These are phyloP conservation scores for Canna indica DNA, from an alignment of 176 grass and related monocot species.

Conservation along the genomic window DNA sequence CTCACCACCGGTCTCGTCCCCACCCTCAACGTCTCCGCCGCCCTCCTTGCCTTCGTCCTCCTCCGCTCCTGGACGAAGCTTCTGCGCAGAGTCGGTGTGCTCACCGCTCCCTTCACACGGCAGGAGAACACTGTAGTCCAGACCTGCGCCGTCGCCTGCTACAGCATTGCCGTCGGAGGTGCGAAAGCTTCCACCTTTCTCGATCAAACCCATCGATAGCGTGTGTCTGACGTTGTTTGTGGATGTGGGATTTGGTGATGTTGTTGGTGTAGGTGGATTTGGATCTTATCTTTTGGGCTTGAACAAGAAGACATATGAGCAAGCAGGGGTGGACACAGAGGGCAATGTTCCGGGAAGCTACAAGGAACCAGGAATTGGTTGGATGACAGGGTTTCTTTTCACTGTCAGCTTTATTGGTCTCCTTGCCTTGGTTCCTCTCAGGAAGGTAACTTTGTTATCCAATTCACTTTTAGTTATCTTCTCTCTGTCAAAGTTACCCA, in stretches of 20 bases:
- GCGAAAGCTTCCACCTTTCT: conserved; percentile 3
- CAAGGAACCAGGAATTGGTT: conserved; percentile 84
- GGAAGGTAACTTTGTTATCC: conserved; percentile 41
- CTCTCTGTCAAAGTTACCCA: no score
- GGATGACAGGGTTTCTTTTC: conserved; percentile 95
- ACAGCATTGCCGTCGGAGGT: conserved; percentile 84
- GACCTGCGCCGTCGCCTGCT: conserved; percentile 86
- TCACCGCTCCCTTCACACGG: conserved; percentile 63
- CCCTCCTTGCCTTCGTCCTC: conserved; percentile 80
- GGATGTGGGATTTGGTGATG: no score
- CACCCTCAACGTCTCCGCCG: conserved; percentile 90
- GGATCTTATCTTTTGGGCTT: conserved; percentile 79
- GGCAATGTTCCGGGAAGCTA: conserved; percentile 75
- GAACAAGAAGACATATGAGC: conserved; percentile 91
- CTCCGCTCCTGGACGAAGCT: conserved; percentile 67
- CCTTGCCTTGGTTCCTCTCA: conserved; percentile 79
- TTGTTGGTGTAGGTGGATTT: conserved; percentile 53
- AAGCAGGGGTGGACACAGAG: conserved; percentile 53
- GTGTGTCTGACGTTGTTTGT: background rate
- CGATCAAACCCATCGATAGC: background rate
- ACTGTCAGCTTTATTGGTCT: conserved; percentile 74
- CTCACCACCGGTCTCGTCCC: conserved; percentile 81
- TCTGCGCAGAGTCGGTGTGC: conserved; percentile 54
- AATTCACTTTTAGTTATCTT: background rate
- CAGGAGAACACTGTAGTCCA: conserved; percentile 98